Evolutionary conservation across 176 grass and related monocot genomes (phyloP).

Genomic region (Musa troglodytarum): DNA sequence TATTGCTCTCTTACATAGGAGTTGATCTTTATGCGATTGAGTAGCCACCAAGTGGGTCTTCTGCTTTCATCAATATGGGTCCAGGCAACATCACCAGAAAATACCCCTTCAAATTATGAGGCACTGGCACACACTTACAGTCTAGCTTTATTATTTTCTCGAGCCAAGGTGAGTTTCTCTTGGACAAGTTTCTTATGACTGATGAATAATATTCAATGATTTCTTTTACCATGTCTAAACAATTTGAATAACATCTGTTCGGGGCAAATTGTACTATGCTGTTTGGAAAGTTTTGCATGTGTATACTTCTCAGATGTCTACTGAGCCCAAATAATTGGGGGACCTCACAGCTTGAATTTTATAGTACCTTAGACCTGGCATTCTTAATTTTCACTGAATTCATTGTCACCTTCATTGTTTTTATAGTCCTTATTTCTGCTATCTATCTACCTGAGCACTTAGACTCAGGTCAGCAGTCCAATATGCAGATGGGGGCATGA

Average conservation of each 20-base stretch:
- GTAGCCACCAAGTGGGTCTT: conserved; percentile 61
- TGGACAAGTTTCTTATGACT: not conserved
- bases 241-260: not conserved
- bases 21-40: conserved; percentile 67
- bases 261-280: not conserved
- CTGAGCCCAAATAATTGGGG: not conserved
- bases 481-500: no score
- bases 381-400: no score
- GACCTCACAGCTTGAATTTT: no score
- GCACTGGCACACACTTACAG: conserved; percentile 69
- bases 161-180: conserved; percentile 53
- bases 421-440: no score
- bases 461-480: no score
- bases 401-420: no score
- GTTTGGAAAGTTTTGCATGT: not conserved
- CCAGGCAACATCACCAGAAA: conserved; percentile 72
- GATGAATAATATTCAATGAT: not conserved
- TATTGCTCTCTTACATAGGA: conserved; percentile 29
- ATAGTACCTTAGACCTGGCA: no score
- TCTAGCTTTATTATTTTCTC: conserved; percentile 58
- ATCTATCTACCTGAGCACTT: no score
- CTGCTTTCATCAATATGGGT: conserved; percentile 94
- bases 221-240: not conserved
- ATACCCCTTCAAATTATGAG: conserved; percentile 78
- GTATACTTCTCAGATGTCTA: not conserved